These are phyloP conservation scores for Plasmodiophora brassicae DNA, from an alignment of 208 protist species.

Conservation along the genomic window DNA sequence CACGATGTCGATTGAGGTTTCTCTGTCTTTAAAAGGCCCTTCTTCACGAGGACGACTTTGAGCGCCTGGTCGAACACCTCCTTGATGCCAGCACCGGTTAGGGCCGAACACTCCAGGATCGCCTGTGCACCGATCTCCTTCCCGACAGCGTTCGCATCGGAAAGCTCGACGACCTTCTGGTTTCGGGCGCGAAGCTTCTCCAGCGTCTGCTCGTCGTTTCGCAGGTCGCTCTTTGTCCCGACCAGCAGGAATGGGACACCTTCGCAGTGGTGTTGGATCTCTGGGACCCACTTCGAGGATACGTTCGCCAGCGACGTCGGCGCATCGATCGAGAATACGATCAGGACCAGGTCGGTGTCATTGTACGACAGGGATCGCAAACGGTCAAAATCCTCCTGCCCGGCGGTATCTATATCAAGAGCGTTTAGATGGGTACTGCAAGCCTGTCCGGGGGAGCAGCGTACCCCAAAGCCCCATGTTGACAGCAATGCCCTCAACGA, in stretches of 20 bases:
- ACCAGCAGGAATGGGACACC: conserved; percentile 71
- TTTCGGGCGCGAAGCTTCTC: conserved; percentile 53
- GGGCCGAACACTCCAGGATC: conserved; percentile 82
- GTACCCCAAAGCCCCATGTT: conserved; percentile 50
- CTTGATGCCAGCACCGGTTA: conserved; percentile 66
- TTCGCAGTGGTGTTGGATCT: conserved; percentile 53
- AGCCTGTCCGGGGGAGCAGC: background rate
- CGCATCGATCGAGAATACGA: conserved; percentile 67
- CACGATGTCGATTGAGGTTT: conserved; percentile 1
- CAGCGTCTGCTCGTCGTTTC: conserved; percentile 62
- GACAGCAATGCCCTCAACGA: conserved; percentile 39
- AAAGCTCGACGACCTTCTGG: conserved; percentile 42
- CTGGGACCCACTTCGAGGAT: conserved; percentile 52
- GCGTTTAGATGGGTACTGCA: background rate
- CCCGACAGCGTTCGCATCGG: conserved; percentile 56
- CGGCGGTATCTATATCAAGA: conserved; percentile 50
- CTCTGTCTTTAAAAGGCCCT: conserved; percentile 29
- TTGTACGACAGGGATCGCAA: conserved; percentile 48
- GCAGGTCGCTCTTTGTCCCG: conserved; percentile 76
- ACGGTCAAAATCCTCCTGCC: conserved; percentile 51
- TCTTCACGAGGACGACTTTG: conserved; percentile 20
- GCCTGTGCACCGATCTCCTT: conserved; percentile 68
- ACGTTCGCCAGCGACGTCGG: conserved; percentile 70
- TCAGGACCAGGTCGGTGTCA: conserved; percentile 70
- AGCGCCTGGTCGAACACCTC: conserved; percentile 50